Evolutionary conservation across 305 asterid genomes (phyloP), one percentile per base, ranked within the genome.

Genomic region (Fraxinus greggii): DNA sequence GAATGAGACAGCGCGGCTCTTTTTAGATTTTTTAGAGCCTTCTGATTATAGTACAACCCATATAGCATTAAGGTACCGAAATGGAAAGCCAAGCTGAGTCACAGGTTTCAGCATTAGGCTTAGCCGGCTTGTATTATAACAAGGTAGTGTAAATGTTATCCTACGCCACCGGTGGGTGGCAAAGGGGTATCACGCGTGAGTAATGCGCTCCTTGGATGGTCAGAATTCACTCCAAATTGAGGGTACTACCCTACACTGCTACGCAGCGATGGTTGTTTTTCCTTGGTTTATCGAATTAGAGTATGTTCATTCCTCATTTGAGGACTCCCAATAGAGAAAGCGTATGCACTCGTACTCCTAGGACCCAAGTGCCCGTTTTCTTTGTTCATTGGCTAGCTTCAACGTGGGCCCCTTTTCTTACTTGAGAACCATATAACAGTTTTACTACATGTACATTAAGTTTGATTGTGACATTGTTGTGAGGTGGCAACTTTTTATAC

Each of bases 131-230:
- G 65, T n/a, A 32, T 21, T 26, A n/a, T 24, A 72, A 54, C 38
- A 72, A 32, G 82, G 38, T 56, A 79, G 78, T 8, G 70, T 19
- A 51, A 74, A 61, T 69, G 80, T 32, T 79, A 83, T 40, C 86
- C 80, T 78, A 17, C 21, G 59, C 21, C 21, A 4, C 56, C 21
- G 56, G 72, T 77, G 84, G 86, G 82, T 86, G 85, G 84, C 70
- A 45, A 63, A 75, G 54, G 51, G 80, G 87, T 77, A 82, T 85
- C 86, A 72, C 48, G 42, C 86, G 89, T 88, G 89, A 85, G 72
- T 69, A 81, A 90, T 83, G 89, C 87, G 87, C 84, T 79, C 31
- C 86, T 77, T 86, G 17, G 88, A 87, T 84, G 89, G 88, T 84
- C 85, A 82, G 85, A 4, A 45, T 48, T 77, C 74, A 21, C 79